Evolutionary conservation across 2,329 filamentous ascomycete species (phyloP), one percentile per base, ranked within the genome.

Genomic region (Colletotrichum limetticola): DNA sequence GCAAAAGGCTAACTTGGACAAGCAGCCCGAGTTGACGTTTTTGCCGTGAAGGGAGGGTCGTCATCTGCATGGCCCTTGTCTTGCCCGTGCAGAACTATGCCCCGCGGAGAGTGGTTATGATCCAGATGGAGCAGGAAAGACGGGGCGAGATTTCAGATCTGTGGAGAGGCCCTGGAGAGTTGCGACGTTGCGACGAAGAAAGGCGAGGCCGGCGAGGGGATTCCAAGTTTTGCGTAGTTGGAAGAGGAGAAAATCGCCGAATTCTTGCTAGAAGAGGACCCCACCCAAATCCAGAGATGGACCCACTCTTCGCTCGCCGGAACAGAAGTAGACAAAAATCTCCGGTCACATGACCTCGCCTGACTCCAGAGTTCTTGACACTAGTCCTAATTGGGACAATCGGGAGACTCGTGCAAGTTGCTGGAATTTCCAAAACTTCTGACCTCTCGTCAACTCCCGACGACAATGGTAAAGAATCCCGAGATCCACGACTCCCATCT

Each of bases 101-200:
- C 26, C 55, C 22, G 32, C 49, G 46, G 30, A 61, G 24, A 26
- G 22, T 22, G 53, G 57, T 55, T 49, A 53, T 70, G 59, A 72
- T 53, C 22, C 49, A 58, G 61, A 66, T 66, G 71, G 71, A 73
- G 66, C 46, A 65, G 37, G 42, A 72, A 65, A 72, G 70, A 72
- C 66, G 70, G 70, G 70, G 70, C 70, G 26, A 60, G 60, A 69
- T 56, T 49, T 64, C 70, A 70, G 60, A 70, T 72, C 70, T 72
- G 70, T 70, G 70, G 70, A 72, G 66, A 63, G 69, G n/a, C 42
- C 32, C 37, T 65, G 12, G 26, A 56, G 8, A 49, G 42, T 49
- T 49, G 42, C 42, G 19, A 49, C 19, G n/a, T 30, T 65, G 66
- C 28, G 66, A 72, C 63, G 60, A 26, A 26, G 55, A 57, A 49